Percentiles rank a stretch among this genome's conserved stretches.
phyloP scores from a whole-genome alignment of 1,139 yeast species.

The Hemisphaericaspora xylanilytica region DNA sequence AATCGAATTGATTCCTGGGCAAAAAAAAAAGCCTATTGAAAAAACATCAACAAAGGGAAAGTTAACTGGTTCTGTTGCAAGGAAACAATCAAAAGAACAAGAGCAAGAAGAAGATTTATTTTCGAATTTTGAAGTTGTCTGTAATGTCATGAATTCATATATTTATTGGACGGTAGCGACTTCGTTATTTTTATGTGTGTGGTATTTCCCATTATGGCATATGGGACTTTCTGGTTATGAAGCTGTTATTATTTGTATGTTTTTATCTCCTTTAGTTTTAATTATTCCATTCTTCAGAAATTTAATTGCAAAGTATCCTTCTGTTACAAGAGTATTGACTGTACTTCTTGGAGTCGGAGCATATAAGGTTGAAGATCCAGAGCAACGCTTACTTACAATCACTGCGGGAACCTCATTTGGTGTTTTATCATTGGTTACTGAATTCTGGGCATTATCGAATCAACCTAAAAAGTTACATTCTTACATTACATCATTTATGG shows the following conservation, averaged over 20 bases:
- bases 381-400: slow-evolving; percentile 59
- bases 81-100: neutral
- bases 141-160: slow-evolving; percentile 57
- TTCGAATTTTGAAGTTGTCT: slow-evolving; percentile 40
- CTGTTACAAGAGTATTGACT: slow-evolving; percentile 52
- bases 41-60: slow-evolving; percentile 20
- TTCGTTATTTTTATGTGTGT: slow-evolving; percentile 77
- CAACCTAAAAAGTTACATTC: slow-evolving; percentile 46
- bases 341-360: slow-evolving; percentile 75
- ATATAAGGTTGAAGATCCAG: slow-evolving; percentile 65
- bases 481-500: slow-evolving; percentile 59
- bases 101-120: slow-evolving; percentile 21
- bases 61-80: slow-evolving; percentile 6
- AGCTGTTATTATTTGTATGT: slow-evolving; percentile 54
- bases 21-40: slow-evolving; percentile 26
- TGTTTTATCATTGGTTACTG: slow-evolving; percentile 60
- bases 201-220: slow-evolving; percentile 98
- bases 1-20: slow-evolving; percentile 11
- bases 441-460: slow-evolving; percentile 42
- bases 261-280: slow-evolving; percentile 59
- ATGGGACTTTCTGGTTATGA: slow-evolving; percentile 98
- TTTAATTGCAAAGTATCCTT: slow-evolving; percentile 41
- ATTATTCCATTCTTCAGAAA: slow-evolving; percentile 49
- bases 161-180: slow-evolving; percentile 84
- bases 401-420: slow-evolving; percentile 68